Evolutionary conservation across 352 stramenopile species (phyloP).

Genomic region (Pelagophyceae sp.): DNA sequence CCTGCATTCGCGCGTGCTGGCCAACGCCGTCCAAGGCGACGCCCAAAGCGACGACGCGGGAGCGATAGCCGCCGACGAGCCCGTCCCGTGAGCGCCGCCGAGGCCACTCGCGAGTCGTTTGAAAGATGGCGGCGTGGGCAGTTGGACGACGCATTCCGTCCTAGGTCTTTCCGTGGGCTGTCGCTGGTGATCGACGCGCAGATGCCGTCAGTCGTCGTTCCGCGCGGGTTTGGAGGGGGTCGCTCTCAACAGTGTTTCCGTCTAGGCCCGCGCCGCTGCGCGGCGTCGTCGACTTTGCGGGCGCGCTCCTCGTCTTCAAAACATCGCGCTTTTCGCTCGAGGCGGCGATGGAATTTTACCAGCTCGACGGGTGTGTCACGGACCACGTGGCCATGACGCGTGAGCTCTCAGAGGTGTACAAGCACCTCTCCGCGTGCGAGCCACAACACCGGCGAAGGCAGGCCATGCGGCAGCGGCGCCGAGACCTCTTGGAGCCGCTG

Average conservation of each 20-base stretch:
- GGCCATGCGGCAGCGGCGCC: not conserved
- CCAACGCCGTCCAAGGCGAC: too few species aligned
- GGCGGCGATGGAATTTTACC: not conserved
- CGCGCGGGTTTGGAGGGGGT: too few species aligned
- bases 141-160: too few species aligned
- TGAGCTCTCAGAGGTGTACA: not conserved
- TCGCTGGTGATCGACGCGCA: not conserved
- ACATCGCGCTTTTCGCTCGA: not conserved
- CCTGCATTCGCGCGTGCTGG: too few species aligned
- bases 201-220: too few species aligned
- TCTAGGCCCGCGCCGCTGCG: too few species aligned
- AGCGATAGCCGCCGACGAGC: too few species aligned
- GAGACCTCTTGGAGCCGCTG: not conserved
- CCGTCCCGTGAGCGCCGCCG: too few species aligned
- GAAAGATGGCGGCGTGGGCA: too few species aligned
- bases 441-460: not conserved
- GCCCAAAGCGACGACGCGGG: too few species aligned
- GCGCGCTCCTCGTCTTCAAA: not conserved
- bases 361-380: constrained; percentile 1
- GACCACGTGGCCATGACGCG: not conserved
- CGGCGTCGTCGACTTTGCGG: not conserved
- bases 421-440: not conserved
- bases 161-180: not conserved
- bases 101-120: too few species aligned
- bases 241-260: too few species aligned